These are phyloP conservation scores for Linum tenue DNA, from an alignment of 345 rosid species.

Conservation along the genomic window DNA sequence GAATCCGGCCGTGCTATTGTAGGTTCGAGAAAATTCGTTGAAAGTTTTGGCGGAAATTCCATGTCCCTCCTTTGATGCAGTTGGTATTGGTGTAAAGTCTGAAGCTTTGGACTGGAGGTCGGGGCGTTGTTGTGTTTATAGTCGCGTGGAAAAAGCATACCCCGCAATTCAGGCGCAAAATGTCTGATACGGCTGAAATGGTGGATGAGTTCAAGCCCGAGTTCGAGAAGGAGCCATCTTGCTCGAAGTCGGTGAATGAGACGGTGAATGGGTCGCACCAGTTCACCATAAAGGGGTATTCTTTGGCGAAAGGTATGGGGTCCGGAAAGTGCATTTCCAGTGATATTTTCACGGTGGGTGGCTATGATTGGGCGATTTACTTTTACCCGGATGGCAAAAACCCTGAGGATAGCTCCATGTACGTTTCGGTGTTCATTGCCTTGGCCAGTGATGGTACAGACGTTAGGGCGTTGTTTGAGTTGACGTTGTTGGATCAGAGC, in stretches of 20 bases:
- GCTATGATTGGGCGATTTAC: slow-evolving; percentile 87
- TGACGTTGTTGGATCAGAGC: slow-evolving; percentile 83
- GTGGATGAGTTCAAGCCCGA: slow-evolving; percentile 36
- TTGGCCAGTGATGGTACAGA: slow-evolving; percentile 85
- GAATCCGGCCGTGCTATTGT: background rate
- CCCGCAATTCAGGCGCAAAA: background rate
- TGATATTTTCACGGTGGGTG: slow-evolving; percentile 76
- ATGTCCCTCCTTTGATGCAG: background rate
- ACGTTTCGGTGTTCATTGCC: slow-evolving; percentile 83
- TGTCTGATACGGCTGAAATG: slow-evolving; percentile 19
- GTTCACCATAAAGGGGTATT: slow-evolving; percentile 71
- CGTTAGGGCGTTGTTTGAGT: slow-evolving; percentile 81
- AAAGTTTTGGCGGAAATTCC: background rate
- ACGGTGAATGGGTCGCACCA: slow-evolving; percentile 78
- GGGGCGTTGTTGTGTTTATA: background rate
- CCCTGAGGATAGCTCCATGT: slow-evolving; percentile 54
- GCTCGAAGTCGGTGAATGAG: slow-evolving; percentile 55
- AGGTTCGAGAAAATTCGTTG: background rate
- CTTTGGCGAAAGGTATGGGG: slow-evolving; percentile 74
- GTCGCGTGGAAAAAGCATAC: background rate
- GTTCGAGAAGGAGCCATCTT: slow-evolving; percentile 27
- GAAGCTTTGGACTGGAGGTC: background rate
- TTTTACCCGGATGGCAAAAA: slow-evolving; percentile 93
- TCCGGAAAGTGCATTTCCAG: slow-evolving; percentile 69
- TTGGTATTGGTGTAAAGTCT: no score